Evolutionary conservation across 202 grass and related monocot genomes (phyloP), one percentile per base, ranked within the genome.

Genomic region (Dendrocalamus latiflorus): DNA sequence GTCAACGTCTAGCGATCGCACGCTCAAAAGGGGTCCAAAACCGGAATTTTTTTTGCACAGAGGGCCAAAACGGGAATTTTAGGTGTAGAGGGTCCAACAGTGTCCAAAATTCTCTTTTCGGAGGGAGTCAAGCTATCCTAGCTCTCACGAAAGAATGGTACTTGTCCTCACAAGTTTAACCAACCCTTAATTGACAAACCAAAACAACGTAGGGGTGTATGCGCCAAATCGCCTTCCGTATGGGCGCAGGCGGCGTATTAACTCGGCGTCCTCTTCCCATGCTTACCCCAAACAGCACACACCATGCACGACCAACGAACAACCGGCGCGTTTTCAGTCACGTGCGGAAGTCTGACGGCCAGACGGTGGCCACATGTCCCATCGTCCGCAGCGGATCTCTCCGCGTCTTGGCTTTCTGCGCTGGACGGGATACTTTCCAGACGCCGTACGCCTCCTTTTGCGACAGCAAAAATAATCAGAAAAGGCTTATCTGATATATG

Each of bases 381-480:
- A 1, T 54, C 6, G 37, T 33, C 37, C 71, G 81, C 24, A 68
- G 11, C 1, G 17, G 49, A 76, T 75, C 36, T 13, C 16, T 16
- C 37, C 0, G 45, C 36, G 4, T 12, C 48, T 1, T 11, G 30
- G n/a, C 30, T 42, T 71, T 50, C 28, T 43, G 42, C 53, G 25
- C 8, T 85, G 65, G 63, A 20, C 64, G 63, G 41, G 73, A 77
- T 77, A n/a, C 62, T 77, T 76, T 84, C 15, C 62, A 10, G 49
- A 14, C 13, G 13, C 72, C 82, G 62, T 33, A 68, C 38, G 72
- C 72, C 20, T 53, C n/a, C 24, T 10, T 76, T 36, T 44, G 17
- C 58, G 1, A 20, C 37, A 39, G 9, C 0, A 2, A 60, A 74
- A 39, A 58, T 57, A 61, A 4, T 41, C 16, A 0, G 22, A 62